Conservation (phyloP, 306 rosid species). For the Rubus idaeus region DNA sequence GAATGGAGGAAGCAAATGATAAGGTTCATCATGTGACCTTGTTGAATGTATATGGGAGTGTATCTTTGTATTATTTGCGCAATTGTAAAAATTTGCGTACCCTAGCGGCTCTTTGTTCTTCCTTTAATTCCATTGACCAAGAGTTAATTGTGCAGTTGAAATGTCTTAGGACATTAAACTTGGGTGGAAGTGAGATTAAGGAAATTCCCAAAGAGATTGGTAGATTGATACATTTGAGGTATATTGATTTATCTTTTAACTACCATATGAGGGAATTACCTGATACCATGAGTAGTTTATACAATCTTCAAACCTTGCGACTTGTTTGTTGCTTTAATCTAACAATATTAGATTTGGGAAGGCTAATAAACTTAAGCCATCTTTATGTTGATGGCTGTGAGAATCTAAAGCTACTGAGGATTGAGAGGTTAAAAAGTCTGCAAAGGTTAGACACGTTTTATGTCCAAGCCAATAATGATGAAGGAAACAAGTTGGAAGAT, state of each 20-base stretch:
- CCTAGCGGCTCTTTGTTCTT: too few species aligned
- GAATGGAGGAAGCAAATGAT: neutral
- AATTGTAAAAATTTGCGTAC: neutral
- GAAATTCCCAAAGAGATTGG: neutral
- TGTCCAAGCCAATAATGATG: neutral
- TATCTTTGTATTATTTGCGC: accelerated
- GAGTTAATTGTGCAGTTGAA: neutral
- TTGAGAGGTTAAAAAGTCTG: neutral
- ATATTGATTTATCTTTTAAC: neutral
- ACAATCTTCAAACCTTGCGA: conserved; percentile 1
- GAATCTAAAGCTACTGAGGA: neutral
- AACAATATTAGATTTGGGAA: neutral
- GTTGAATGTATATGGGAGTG: accelerated
- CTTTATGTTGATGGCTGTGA: accelerated
- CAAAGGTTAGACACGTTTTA: neutral
- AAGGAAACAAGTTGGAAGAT: neutral
- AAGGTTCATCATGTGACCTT: neutral
- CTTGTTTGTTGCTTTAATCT: neutral
- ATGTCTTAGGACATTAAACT: neutral
- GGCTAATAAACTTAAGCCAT: neutral
- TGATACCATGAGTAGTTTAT: neutral
- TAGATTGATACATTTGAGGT: neutral
- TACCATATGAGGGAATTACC: accelerated
- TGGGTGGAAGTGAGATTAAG: neutral
- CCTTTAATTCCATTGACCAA: too few species aligned